Percentiles rank a stretch among this genome's conserved stretches.
These are phyloP conservation scores for Begonia masoniana DNA, from an alignment of 306 rosid genomes.

Conservation along the genomic window DNA sequence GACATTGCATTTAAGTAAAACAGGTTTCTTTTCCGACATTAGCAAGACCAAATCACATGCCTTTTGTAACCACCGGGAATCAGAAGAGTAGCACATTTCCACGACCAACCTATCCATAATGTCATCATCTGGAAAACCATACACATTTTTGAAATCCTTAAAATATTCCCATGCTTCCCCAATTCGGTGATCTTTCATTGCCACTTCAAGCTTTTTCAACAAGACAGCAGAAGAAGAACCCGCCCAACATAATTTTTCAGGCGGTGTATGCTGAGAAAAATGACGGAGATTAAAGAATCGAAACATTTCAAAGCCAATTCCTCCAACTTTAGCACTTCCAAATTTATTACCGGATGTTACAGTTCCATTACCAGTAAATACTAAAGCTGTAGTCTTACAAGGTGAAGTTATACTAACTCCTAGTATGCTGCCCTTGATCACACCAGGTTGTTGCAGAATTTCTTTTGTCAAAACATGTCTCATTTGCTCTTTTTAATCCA, in stretches of 20 bases:
- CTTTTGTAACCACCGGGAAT: constrained; percentile 34
- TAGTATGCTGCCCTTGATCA: too few relatives aligned
- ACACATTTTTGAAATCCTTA: constrained; percentile 43
- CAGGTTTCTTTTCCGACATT: constrained; percentile 31
- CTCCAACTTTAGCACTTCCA: constrained; percentile 5
- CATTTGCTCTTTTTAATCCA: too few relatives aligned
- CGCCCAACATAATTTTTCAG: constrained; percentile 55
- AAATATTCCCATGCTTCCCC: constrained; percentile 64
- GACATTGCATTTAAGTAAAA: constrained; percentile 36
- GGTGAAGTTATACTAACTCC: too few relatives aligned
- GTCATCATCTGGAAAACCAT: constrained; percentile 56
- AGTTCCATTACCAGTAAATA: too few relatives aligned
- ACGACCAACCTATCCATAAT: constrained; percentile 42
- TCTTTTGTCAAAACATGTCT: too few relatives aligned
- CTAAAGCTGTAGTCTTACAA: too few relatives aligned
- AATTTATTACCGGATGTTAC: not conserved
- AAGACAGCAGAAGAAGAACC: constrained; percentile 46
- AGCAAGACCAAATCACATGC: constrained; percentile 49
- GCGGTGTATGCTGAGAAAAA: constrained; percentile 17
- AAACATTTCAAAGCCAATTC: constrained; percentile 6
- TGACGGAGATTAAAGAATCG: constrained; percentile 9
- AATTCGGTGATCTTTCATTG: constrained; percentile 38
- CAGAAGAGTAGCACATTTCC: constrained; percentile 44
- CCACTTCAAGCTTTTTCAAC: constrained; percentile 35
- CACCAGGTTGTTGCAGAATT: too few relatives aligned